phyloP scores from a whole-genome alignment of 2,329 filamentous ascomycete genomes.

The Fusarium metavorans region DNA sequence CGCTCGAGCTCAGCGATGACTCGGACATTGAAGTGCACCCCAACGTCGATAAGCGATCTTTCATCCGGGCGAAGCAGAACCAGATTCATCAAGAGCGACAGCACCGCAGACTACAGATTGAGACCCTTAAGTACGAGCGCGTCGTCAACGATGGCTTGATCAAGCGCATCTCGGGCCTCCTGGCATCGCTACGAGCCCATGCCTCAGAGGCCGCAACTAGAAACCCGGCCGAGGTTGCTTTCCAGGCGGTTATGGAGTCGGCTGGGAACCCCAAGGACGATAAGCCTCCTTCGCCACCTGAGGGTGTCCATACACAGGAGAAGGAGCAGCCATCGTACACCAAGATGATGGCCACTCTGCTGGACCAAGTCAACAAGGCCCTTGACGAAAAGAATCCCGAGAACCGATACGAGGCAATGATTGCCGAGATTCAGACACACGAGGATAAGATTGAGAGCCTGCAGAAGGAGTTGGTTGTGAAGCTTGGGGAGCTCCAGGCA shows the following conservation, averaged over 20 bases:
- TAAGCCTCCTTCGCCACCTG: conserved; percentile 78
- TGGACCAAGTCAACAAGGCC: conserved; percentile 91
- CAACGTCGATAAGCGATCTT: conserved; percentile 98
- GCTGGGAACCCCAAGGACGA: conserved; percentile 79
- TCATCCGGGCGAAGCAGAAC: conserved; percentile 97
- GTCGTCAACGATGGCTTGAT: conserved; percentile 93
- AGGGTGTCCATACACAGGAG: conserved; percentile 81
- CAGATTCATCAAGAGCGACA: conserved; percentile 94
- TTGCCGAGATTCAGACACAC: conserved; percentile 82
- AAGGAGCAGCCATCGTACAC: conserved; percentile 86
- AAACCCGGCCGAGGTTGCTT: conserved; percentile 84
- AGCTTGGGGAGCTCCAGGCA: conserved; percentile 84
- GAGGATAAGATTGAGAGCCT: conserved; percentile 81
- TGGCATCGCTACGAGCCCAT: conserved; percentile 80
- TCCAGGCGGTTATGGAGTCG: conserved; percentile 88
- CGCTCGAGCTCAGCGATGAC: conserved; percentile 96
- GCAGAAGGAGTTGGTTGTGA: conserved; percentile 79
- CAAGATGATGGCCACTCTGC: conserved; percentile 97
- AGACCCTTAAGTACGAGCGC: conserved; percentile 91
- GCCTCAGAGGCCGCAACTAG: conserved; percentile 73
- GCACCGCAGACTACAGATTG: conserved; percentile 88
- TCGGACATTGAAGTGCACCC: conserved; percentile 98
- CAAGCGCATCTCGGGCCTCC: conserved; percentile 82
- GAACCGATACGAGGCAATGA: conserved; percentile 79
- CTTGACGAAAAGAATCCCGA: conserved; percentile 80